Base-by-base conservation (phyloP, 208 protist species). In the Crithidia expoeki region DNA sequence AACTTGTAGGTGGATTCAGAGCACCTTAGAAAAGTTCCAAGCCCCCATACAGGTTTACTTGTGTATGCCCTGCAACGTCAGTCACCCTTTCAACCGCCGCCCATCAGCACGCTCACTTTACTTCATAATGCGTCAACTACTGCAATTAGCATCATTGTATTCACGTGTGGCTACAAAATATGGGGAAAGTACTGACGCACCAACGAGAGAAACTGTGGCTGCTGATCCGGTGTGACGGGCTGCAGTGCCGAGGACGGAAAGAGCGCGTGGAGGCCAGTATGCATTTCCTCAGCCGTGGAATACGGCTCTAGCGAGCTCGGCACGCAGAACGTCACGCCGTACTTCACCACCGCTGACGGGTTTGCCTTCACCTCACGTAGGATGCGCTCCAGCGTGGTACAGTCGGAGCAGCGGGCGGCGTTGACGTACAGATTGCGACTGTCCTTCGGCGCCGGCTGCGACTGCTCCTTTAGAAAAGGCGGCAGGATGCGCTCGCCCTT, bases 261-360 rank as follows among this genome's bases (percentile, higher is more conserved):
- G 4, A 90, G 59, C 2, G 68, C 71, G 65, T 82, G 72, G 1
- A 90, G 52, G 14, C 79, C 84, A 4, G 42, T 72, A 28, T 21
- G 30, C 25, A 63, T 60, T 56, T 92, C 80, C 34, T 77, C 81
- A 4, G 73, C 34, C 0, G 80, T 77, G 10, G 75, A 73, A 27
- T 75, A 68, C 30, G 74, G 68, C 44, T 81, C 75, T 49, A 85
- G 25, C 12, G 64, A 63, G 64, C 75, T 86, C 27, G 86, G 90
- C 2, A 91, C 70, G 38, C 82, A 84, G 69, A 87, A 92, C 5
- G 84, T 91, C 10, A 95, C 80, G 27, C 86, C 86, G 56, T 89
- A 90, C 52, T 74, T 85, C 25, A 63, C 73, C 21, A 86, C 21
- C 1, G 74, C 83, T 11, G 75, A 63, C 19, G 84, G 79, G 52